Percentiles rank a stretch among this genome's conserved stretches.
Conservation (phyloP, 164 flowering plant species). For the Nymphaea thermarum region DNA sequence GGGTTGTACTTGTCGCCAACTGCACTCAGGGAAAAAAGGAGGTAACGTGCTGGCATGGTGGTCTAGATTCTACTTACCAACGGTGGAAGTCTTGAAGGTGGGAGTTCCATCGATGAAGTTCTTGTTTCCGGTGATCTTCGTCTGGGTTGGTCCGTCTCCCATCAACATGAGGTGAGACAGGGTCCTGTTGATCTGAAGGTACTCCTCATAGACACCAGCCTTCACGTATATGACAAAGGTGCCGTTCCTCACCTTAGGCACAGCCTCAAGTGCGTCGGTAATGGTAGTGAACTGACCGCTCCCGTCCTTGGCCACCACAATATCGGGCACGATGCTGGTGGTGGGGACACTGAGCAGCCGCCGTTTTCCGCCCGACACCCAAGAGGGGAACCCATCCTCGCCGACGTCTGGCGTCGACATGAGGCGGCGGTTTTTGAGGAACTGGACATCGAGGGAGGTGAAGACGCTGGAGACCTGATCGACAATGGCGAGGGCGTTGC, state of each 20-base stretch:
- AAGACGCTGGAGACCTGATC: background rate
- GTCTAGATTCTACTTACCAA: slow-evolving; percentile 22
- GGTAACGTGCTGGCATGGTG: background rate
- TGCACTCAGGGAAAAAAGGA: too few species aligned
- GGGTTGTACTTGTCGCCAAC: too few species aligned
- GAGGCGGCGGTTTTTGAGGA: background rate
- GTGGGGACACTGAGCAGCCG: slow-evolving; percentile 13
- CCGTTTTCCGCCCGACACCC: slow-evolving; percentile 18
- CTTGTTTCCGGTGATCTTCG: slow-evolving; percentile 29
- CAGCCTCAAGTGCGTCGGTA: background rate
- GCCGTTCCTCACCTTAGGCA: slow-evolving; percentile 10
- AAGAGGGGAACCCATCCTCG: slow-evolving; percentile 16
- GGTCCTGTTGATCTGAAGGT: slow-evolving; percentile 25
- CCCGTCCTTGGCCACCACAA: slow-evolving; percentile 9
- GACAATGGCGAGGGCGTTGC: slow-evolving; percentile 9
- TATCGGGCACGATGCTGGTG: slow-evolving; percentile 19
- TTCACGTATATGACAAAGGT: slow-evolving; percentile 35
- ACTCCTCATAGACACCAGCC: slow-evolving; percentile 46
- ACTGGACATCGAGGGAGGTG: background rate
- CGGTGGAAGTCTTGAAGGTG: slow-evolving; percentile 43
- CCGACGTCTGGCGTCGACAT: background rate
- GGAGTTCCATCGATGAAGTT: slow-evolving; percentile 35
- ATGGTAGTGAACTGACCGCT: slow-evolving; percentile 3
- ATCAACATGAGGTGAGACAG: slow-evolving; percentile 36
- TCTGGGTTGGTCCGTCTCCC: slow-evolving; percentile 43